Conservation (phyloP, 2,329 filamentous ascomycete genomes). For the Cordyceps tenuipes region DNA sequence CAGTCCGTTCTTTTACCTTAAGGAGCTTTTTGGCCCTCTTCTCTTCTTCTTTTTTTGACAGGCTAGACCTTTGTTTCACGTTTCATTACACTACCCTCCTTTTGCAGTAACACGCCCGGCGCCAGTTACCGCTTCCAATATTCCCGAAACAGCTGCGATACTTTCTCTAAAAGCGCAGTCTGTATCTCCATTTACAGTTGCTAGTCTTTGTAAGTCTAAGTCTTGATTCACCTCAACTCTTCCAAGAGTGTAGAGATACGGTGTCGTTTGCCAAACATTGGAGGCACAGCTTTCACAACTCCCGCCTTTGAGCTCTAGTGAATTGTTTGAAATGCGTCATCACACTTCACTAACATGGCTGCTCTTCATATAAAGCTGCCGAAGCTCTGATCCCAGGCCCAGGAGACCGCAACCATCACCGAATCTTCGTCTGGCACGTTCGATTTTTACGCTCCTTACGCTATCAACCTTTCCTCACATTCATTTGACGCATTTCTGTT, state of each 20-base stretch:
- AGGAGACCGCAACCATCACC: not conserved
- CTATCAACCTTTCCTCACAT: conserved; percentile 12
- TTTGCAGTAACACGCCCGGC: conserved; percentile 18
- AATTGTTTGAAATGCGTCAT: not conserved
- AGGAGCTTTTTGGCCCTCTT: conserved; percentile 1
- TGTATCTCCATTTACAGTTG: not conserved
- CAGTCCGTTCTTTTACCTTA: conserved; percentile 8
- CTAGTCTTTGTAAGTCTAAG: conserved; percentile 1
- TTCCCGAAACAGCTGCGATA: conserved; percentile 1
- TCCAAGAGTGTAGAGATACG: no score
- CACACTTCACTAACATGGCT: not conserved
- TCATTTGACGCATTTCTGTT: not conserved
- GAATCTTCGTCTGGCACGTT: conserved; percentile 25
- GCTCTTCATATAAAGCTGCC: not conserved
- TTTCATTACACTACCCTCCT: conserved; percentile 9
- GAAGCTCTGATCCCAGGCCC: not conserved
- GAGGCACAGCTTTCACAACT: not conserved
- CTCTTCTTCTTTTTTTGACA: conserved; percentile 18
- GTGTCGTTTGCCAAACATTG: not conserved
- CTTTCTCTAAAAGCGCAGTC: not conserved
- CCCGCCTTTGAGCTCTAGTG: not conserved
- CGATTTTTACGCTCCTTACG: conserved; percentile 14
- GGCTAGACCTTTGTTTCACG: conserved; percentile 29
- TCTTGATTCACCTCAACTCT: not conserved
- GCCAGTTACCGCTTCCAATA: conserved; percentile 15